Percentiles rank a stretch among this genome's conserved stretches.
These are phyloP conservation scores for Pichia sp. DNA, from an alignment of 1,139 yeast species.

Conservation along the genomic window DNA sequence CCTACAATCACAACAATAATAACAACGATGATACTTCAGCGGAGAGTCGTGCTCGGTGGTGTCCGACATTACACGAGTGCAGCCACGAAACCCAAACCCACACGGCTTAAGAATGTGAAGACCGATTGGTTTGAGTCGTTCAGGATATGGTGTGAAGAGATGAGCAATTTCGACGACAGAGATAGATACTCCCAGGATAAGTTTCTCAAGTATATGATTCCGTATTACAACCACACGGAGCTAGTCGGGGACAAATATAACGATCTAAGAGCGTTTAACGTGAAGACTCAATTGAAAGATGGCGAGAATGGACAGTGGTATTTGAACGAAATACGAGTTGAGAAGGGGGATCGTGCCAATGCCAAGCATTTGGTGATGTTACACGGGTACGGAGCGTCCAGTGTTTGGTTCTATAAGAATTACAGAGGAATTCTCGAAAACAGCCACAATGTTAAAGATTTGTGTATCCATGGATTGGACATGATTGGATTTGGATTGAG, in stretches of 20 bases:
- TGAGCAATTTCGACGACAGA: constrained; percentile 20
- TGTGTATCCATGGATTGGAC: constrained; percentile 68
- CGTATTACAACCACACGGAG: constrained; percentile 27
- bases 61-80: background rate
- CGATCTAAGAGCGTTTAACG: constrained; percentile 17
- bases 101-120: background rate
- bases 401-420: constrained; percentile 82
- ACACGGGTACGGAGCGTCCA: constrained; percentile 93
- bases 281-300: constrained; percentile 14
- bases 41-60: too few species aligned
- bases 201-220: constrained; percentile 26
- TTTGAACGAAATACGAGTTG: constrained; percentile 26
- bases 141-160: constrained; percentile 25
- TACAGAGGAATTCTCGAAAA: constrained; percentile 50
- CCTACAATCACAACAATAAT: too few species aligned
- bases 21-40: too few species aligned
- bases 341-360: constrained; percentile 20
- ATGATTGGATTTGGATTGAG: constrained; percentile 84
- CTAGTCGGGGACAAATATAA: constrained; percentile 7
- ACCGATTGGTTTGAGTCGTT: constrained; percentile 14
- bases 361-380: constrained; percentile 57
- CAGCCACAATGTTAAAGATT: constrained; percentile 22
- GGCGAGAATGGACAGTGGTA: constrained; percentile 16
- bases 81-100: background rate
- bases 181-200: constrained; percentile 28